These are phyloP conservation scores for Cutaneotrichosporon cavernicola DNA, from an alignment of 1,284 basidiomycete species.

Conservation along the genomic window DNA sequence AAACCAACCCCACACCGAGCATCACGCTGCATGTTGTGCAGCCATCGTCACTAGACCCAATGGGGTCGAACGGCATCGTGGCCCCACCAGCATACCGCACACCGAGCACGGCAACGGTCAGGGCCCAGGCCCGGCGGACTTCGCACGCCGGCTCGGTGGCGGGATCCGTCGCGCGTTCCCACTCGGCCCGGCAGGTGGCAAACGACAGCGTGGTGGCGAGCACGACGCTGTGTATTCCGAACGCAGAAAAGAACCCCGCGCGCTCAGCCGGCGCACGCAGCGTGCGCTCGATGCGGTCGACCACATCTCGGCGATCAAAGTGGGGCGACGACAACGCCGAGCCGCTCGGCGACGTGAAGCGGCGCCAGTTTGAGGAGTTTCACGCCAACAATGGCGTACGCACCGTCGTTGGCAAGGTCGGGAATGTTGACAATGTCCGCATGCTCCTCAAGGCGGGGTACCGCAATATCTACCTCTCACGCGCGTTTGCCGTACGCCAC, in stretches of 20 bases:
- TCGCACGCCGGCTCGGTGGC: conserved; percentile 11
- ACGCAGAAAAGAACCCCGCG: conserved; percentile 17
- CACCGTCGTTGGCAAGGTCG: conserved; percentile 87
- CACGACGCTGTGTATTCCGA: conserved; percentile 20
- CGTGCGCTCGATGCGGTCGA: conserved; percentile 27
- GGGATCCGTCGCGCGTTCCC: conserved; percentile 3
- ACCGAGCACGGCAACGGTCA: conserved; percentile 3
- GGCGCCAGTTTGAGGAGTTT: conserved; percentile 58
- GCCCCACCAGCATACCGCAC: conserved; percentile 10
- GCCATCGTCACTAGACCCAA: conserved; percentile 19
- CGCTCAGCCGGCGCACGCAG: conserved; percentile 23
- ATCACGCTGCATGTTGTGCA: conserved; percentile 25
- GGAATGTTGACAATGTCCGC: conserved; percentile 80
- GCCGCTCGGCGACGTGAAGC: conserved; percentile 42
- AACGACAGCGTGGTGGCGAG: conserved; percentile 16
- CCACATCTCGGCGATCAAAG: conserved; percentile 38
- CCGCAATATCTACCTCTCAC: conserved; percentile 90
- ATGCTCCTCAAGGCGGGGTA: conserved; percentile 95
- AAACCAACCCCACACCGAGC: conserved; percentile 28
- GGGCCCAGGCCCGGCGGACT: neutral
- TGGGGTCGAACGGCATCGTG: conserved; percentile 7
- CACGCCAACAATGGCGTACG: conserved; percentile 88
- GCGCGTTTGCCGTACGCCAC: conserved; percentile 85
- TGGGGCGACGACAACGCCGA: conserved; percentile 49
- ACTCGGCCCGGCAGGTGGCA: neutral